Evolutionary conservation across 768 basidiomycete species (phyloP), one percentile per base, ranked within the genome.

Genomic region (Filobasidium wieringae): DNA sequence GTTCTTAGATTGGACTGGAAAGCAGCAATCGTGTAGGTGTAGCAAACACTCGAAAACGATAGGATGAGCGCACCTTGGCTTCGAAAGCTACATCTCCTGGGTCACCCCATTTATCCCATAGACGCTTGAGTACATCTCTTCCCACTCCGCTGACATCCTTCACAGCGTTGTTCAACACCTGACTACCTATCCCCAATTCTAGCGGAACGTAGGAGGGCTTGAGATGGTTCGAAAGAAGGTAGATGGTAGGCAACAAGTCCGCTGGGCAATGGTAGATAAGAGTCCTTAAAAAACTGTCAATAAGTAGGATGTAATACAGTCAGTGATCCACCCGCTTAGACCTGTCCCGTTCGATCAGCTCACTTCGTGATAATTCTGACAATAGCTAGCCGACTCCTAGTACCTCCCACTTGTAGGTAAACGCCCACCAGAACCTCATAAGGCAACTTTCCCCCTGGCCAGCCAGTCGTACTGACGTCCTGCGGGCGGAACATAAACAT

Each of bases 21-120:
- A 8, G 37, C 6, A 22, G 31, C 19, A 53, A 24, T 17, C 19
- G 63, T 30, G n/a, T n/a, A n/a, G n/a, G n/a, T n/a, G n/a, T n/a
- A 40, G 49, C 26, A 11, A 12, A 45, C 39, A 55, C 15, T 37
- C 17, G 5, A 3, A 50, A 7, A 7, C 2, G 19, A 34, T 7
- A 17, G 17, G 17, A 29, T 8, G 4, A n/a, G 24, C 57, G 14
- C 19, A 59, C 61, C 68, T 85, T 89, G 9, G 89, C 88, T 57
- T 82, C 80, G 65, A 83, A 89, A 0, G 91, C 91, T 7, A 91
- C 87, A 68, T 91, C 88, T 0, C 91, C 91, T 26, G 82, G 80
- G 72, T 95, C 91, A 4, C 91, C 91, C 32, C 77, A 81, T 41
- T 79, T 75, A 61, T 83, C 84, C 70, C 87, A 87, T 14, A 75